Evolutionary conservation across 108 stramenopile species (phyloP), one percentile per base, ranked within the genome.

Genomic region (Halocafeteria seosinensis): DNA sequence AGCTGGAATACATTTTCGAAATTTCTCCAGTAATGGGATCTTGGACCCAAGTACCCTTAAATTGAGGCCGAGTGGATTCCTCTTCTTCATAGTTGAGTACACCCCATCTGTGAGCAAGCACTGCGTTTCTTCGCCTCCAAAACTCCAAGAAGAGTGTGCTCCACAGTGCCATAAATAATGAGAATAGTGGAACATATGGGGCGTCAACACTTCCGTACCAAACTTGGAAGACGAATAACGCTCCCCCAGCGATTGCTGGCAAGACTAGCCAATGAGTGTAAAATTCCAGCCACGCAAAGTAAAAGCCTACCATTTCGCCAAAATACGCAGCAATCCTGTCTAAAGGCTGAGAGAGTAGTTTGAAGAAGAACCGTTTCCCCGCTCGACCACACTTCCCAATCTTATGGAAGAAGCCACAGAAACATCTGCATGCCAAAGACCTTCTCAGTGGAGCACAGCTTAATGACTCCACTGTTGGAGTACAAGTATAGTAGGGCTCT

Each of bases 231-330:
- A 84, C 51, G 58, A 87, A 85, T 2, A 88, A 77, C 12, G 85
- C 73, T n/a, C 79, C 31, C 0, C 91, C 88, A 32, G 85, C 34
- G 0, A 85, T 34, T 37, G 85, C 76, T 30, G 86, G 75, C 31
- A 81, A 74, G 0, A 87, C 36, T 29, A 92, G 75, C 65, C 89
- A 87, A 21, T 71, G 68, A 27, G 90, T 88, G 69, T 81, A 84
- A 71, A 90, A 92, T 57, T 91, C 87, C 38, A 94, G 64, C 88
- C 90, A 97, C 21, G 92, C 95, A 71, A 97, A 97, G 77, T 97
- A 97, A 73, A 93, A 93, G 4, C 92, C 89, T 27, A 94, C 77
- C 61, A 86, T 84, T 68, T 97, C 95, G 32, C 95, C 95, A 64
- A 89, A 93, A 68, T 97, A 97, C 64, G 90, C 81, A 34, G 92